A percentile compares a stretch with the other conserved stretches of the same genome.
These are phyloP conservation scores for Neonectria sp. DNA, from an alignment of 2,329 filamentous ascomycete genomes.

Conservation along the genomic window DNA sequence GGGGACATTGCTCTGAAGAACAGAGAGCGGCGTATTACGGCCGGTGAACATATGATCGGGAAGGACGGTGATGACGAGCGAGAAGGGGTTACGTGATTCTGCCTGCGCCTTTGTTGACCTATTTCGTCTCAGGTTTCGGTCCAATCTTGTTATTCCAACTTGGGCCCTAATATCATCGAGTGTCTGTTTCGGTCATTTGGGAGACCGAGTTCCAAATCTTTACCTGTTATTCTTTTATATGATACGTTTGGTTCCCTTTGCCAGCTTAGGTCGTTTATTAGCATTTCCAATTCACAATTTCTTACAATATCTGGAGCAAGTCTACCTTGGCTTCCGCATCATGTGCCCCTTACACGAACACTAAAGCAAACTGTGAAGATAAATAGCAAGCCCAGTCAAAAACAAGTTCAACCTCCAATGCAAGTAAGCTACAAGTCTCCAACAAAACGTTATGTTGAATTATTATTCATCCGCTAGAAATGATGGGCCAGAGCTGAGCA, in stretches of 20 bases:
- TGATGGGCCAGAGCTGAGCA: neutral
- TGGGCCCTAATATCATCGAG: too few species aligned
- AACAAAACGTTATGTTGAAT: neutral
- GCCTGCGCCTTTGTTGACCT: too few species aligned
- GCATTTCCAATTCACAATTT: neutral
- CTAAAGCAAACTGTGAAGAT: too few species aligned
- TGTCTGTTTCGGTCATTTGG: too few species aligned
- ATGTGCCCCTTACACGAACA: too few species aligned
- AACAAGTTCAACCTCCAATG: too few species aligned
- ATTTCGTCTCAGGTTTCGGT: too few species aligned
- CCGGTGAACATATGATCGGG: fast-evolving
- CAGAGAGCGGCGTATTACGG: neutral
- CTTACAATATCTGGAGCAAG: neutral
- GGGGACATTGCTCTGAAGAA: neutral
- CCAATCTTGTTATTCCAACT: too few species aligned
- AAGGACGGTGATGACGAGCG: neutral
- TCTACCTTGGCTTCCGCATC: too few species aligned
- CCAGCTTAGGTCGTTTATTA: neutral
- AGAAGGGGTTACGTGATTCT: too few species aligned
- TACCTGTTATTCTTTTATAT: neutral
- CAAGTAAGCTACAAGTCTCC: neutral
- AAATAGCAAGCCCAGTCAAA: neutral
- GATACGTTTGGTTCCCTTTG: neutral
- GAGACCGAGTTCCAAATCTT: neutral
- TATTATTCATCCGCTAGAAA: neutral